Conservation (phyloP, 2,329 filamentous ascomycete genomes). For the Periconia sp. region DNA sequence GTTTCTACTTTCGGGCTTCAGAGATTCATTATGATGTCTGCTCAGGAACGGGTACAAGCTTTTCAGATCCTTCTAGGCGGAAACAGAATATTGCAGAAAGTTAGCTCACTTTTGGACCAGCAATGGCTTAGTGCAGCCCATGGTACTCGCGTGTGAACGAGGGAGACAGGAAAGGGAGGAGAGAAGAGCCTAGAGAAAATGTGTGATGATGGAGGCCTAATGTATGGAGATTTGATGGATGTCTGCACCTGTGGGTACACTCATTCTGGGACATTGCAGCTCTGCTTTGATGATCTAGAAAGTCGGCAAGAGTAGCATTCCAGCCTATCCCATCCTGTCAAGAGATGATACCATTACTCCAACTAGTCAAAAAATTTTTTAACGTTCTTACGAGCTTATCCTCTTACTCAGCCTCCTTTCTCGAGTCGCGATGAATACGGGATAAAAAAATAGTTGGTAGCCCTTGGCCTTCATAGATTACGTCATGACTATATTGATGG, state of each 20-base stretch:
- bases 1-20: slow-evolving; percentile 47
- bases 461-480: no score
- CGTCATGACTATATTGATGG: no score
- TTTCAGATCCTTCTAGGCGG: slow-evolving; percentile 61
- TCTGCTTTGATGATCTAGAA: no score
- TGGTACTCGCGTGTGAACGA: slow-evolving; percentile 25
- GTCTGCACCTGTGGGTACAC: neutral
- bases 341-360: no score
- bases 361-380: no score
- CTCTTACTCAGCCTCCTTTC: no score
- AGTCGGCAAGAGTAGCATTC: no score
- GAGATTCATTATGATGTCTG: slow-evolving; percentile 60
- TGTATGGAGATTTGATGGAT: neutral
- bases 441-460: no score
- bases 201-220: neutral
- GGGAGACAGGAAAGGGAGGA: neutral
- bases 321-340: no score
- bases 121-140: slow-evolving; percentile 48
- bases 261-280: neutral
- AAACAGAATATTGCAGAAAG: slow-evolving; percentile 53
- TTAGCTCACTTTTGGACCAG: slow-evolving; percentile 56
- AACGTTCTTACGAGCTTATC: no score
- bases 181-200: neutral
- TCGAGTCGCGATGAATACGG: no score
- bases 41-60: slow-evolving; percentile 49